phyloP scores from a whole-genome alignment of 2,329 filamentous ascomycete genomes.

The Fusarium musae region DNA sequence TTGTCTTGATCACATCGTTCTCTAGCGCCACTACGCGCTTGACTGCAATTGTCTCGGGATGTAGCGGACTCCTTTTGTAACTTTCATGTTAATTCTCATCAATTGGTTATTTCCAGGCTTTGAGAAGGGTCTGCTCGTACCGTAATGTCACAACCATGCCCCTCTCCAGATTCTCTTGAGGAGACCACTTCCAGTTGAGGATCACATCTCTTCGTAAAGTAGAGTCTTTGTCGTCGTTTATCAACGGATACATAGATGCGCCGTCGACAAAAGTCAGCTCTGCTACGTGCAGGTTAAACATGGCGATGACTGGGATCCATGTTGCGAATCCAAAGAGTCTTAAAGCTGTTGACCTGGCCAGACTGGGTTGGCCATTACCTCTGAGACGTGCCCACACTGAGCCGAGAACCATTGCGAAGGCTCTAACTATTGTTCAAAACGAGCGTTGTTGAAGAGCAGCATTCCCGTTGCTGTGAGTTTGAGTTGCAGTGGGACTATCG shows the following conservation, averaged over 20 bases:
- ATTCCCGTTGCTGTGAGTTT: slow-evolving; percentile 16
- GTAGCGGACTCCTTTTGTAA: slow-evolving; percentile 70
- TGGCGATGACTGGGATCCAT: slow-evolving; percentile 71
- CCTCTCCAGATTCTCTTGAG: slow-evolving; percentile 67
- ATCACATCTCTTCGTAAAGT: slow-evolving; percentile 66
- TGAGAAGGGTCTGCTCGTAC: slow-evolving; percentile 53
- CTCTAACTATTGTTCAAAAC: slow-evolving; percentile 2
- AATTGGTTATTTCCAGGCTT: neutral
- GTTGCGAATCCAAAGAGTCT: slow-evolving; percentile 65
- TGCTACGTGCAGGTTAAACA: slow-evolving; percentile 70
- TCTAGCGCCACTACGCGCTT: slow-evolving; percentile 87
- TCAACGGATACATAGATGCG: slow-evolving; percentile 79
- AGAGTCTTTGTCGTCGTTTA: slow-evolving; percentile 74
- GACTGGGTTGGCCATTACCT: slow-evolving; percentile 37
- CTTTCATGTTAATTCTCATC: slow-evolving; percentile 10
- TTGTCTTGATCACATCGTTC: slow-evolving; percentile 79
- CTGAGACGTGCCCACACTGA: slow-evolving; percentile 52
- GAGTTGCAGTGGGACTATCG: neutral
- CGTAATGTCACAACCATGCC: slow-evolving; percentile 81
- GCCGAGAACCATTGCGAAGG: slow-evolving; percentile 47
- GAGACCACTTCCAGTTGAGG: slow-evolving; percentile 68
- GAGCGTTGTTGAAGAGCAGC: neutral
- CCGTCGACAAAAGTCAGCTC: slow-evolving; percentile 69
- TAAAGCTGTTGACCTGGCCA: slow-evolving; percentile 52
- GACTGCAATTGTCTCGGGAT: slow-evolving; percentile 75